Percentiles rank a stretch among this genome's conserved stretches.
phyloP scores from a whole-genome alignment of 805 yeast species.

The Nakazawaea pomicola region DNA sequence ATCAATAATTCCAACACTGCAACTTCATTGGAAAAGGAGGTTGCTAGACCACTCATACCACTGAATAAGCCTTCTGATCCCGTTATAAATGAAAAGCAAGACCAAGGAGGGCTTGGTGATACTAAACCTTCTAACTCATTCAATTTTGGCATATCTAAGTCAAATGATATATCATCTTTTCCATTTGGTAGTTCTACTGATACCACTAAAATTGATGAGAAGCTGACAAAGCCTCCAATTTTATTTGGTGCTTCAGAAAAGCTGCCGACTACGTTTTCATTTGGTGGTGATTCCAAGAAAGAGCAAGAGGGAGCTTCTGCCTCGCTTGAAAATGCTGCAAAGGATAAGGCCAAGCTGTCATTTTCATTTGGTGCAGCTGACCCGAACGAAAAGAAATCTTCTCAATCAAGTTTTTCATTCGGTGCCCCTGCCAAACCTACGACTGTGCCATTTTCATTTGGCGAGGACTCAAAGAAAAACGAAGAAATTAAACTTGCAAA shows the following conservation, averaged over 20 bases:
- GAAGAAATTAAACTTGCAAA: background rate
- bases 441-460: background rate
- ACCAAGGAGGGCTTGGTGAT: too few species aligned
- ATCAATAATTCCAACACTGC: background rate
- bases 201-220: background rate
- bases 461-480: background rate
- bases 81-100: too few species aligned
- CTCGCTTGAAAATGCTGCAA: background rate
- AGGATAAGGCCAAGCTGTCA: background rate
- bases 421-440: background rate
- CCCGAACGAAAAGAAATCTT: background rate
- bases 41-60: background rate
- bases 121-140: background rate
- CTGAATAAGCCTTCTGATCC: too few species aligned
- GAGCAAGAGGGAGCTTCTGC: too few species aligned
- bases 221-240: background rate
- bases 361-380: constrained; percentile 1
- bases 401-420: constrained; percentile 7
- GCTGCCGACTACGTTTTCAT: background rate
- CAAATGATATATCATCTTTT: constrained; percentile 1
- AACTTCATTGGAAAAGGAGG: background rate
- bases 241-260: background rate
- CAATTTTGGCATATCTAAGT: background rate
- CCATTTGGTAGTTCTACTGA: background rate
- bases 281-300: too few species aligned